Conservation (phyloP, 1,284 basidiomycete genomes). For the Ceratobasidium theobromae region DNA sequence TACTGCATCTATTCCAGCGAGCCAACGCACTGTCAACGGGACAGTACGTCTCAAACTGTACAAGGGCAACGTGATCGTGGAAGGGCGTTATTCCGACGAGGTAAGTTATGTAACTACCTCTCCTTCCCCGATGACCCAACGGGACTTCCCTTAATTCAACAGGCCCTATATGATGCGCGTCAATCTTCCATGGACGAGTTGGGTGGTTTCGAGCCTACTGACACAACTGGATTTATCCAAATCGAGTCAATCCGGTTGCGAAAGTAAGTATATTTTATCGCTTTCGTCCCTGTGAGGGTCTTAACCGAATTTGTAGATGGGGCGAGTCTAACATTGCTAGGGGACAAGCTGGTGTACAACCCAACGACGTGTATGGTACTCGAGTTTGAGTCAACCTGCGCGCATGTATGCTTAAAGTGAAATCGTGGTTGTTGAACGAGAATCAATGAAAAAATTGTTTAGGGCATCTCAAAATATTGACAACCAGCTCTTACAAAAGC, state of each 20-base stretch:
- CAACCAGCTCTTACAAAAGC: too few relatives aligned
- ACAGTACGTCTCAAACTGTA: constrained; percentile 87
- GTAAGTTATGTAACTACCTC: constrained; percentile 45
- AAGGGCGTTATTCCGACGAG: constrained; percentile 89
- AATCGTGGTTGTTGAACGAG: neutral
- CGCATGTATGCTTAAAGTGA: neutral
- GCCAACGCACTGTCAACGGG: constrained; percentile 96
- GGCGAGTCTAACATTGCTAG: constrained; percentile 81
- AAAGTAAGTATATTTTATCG: constrained; percentile 62
- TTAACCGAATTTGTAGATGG: constrained; percentile 55
- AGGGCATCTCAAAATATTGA: too few relatives aligned
- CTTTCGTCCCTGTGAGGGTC: neutral
- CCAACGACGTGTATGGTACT: constrained; percentile 76
- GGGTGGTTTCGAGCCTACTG: constrained; percentile 93
- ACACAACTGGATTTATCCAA: constrained; percentile 90
- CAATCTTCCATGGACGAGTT: constrained; percentile 99
- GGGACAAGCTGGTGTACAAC: constrained; percentile 73
- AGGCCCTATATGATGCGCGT: constrained; percentile 94
- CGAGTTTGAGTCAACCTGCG: constrained; percentile 43
- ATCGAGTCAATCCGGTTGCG: constrained; percentile 96
- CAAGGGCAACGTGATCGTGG: constrained; percentile 95
- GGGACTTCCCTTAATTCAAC: constrained; percentile 29
- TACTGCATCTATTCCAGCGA: constrained; percentile 83
- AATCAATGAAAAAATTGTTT: too few relatives aligned
- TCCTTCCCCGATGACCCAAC: neutral